Conservation (phyloP, 768 basidiomycete species). For the Boletus tomentosulus region DNA sequence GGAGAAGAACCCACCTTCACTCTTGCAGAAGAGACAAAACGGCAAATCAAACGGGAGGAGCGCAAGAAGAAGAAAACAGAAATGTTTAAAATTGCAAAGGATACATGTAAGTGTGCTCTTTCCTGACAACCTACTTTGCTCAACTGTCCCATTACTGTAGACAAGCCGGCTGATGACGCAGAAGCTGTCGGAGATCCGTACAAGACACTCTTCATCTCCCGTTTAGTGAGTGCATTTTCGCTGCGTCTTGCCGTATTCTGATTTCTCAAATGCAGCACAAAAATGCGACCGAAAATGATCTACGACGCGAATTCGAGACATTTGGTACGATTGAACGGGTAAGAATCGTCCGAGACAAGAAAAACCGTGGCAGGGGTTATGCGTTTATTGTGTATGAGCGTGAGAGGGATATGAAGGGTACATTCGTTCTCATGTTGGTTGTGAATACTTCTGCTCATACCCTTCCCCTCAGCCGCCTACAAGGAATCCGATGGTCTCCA, state of each 20-base stretch:
- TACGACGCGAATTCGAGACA: conserved; percentile 91
- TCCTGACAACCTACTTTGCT: not conserved
- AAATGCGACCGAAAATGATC: conserved; percentile 84
- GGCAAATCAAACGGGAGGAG: conserved; percentile 74
- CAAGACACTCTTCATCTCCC: conserved; percentile 95
- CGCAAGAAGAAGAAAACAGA: conserved; percentile 72
- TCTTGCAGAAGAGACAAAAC: conserved; percentile 76
- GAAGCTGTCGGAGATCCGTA: conserved; percentile 96
- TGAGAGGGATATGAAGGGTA: conserved; percentile 99
- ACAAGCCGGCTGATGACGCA: conserved; percentile 88
- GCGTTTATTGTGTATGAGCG: conserved; percentile 98
- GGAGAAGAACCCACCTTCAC: conserved; percentile 80
- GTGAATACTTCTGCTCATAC: conserved; percentile 15
- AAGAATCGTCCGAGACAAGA: conserved; percentile 88
- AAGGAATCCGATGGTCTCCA: conserved; percentile 97
- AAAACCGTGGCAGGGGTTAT: conserved; percentile 83
- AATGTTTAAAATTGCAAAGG: conserved; percentile 75
- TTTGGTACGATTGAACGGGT: conserved; percentile 95
- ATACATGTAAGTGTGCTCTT: conserved; percentile 65
- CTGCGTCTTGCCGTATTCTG: conserved; percentile 2
- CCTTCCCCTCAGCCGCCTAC: conserved; percentile 66
- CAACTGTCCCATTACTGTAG: conserved; percentile 39
- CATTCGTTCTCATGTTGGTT: conserved; percentile 7
- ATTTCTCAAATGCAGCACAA: conserved; percentile 61
- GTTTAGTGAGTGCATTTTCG: conserved; percentile 53